Evolutionary conservation across 129 eudicot species (phyloP), one percentile per base, ranked within the genome.

Genomic region (Escallonia rubra): DNA sequence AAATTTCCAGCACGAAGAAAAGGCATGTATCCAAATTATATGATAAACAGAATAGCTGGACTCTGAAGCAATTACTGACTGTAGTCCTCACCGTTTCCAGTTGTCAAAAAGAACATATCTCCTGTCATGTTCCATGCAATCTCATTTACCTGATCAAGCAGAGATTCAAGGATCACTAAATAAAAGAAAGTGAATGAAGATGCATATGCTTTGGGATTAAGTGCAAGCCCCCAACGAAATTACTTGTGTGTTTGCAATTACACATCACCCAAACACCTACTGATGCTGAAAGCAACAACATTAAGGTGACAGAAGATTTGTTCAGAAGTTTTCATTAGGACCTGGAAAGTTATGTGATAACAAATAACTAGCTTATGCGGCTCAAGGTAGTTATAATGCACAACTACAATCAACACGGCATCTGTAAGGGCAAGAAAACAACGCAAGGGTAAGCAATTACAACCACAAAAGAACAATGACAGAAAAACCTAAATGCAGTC

Each of bases 71-170:
- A 12, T 13, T 67, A 48, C 70, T 48, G 58, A 6, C 59, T n/a
- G 43, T 38, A 70, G 34, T 67, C 56, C 87, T 84, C 73, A 93
- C 99, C 99, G 77, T 86, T 86, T 41, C 99, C 99, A 2, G 99
- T 93, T 39, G 99, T 93, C 73, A 93, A 70, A 77, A 89, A 93
- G 85, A 93, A 93, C 96, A 84, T 84, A 40, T 93, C 96, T 63
- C 99, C 99, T 0, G 79, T 74, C 85, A 81, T 77, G 76, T 86
- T 90, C 96, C 99, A 93, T 14, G 99, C 99, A 62, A 93, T 84
- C 88, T 93, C 99, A 74, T 93, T 93, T 68, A 93, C 98, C 98
- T 93, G 71, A 68, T 16, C 72, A 73, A 50, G 2, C 58, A 65
- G 63, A 23, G 45, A 57, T 13, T 8, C 64, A 62, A 65, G 3